Percentiles rank a stretch among this genome's conserved stretches.
Evolutionary conservation across 2,329 filamentous ascomycete genomes (phyloP).

Genomic region (Aspergillus fumigatiaffinis): DNA sequence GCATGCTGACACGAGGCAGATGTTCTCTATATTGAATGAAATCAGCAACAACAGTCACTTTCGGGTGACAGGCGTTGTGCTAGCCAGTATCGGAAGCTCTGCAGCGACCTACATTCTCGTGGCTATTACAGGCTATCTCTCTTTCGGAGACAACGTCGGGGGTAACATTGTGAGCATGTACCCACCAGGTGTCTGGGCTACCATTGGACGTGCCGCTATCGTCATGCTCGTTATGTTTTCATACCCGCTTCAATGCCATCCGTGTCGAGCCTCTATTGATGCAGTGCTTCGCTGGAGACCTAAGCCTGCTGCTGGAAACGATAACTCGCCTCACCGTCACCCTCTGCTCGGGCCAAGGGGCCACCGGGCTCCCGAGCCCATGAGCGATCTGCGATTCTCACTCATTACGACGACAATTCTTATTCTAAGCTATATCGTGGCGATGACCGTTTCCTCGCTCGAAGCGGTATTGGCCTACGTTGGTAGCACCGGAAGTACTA

Average conservation of each 20-base stretch:
- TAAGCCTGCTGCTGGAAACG: conserved; percentile 33
- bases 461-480: conserved; percentile 94
- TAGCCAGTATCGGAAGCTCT: conserved; percentile 82
- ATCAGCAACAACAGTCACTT: conserved; percentile 77
- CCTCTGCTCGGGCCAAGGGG: conserved; percentile 38
- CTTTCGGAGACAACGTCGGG: conserved; percentile 82
- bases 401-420: conserved; percentile 83
- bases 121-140: conserved; percentile 91
- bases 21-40: conserved; percentile 98
- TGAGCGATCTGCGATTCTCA: conserved; percentile 86
- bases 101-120: conserved; percentile 84
- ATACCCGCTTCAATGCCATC: conserved; percentile 91
- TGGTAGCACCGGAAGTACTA: conserved; percentile 87
- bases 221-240: conserved; percentile 95
- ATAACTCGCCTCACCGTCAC: conserved; percentile 42
- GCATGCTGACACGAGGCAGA: conserved; percentile 49
- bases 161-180: conserved; percentile 97
- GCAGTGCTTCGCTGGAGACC: conserved; percentile 93
- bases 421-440: conserved; percentile 76
- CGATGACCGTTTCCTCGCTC: conserved; percentile 84
- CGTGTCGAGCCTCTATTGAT: conserved; percentile 90
- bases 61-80: conserved; percentile 74
- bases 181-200: conserved; percentile 72
- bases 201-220: conserved; percentile 90
- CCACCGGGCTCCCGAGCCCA: conserved; percentile 53